Percentiles rank a stretch among this genome's conserved stretches.
Evolutionary conservation across 2,329 filamentous ascomycete genomes (phyloP).

Genomic region (Fusarium proliferatum): DNA sequence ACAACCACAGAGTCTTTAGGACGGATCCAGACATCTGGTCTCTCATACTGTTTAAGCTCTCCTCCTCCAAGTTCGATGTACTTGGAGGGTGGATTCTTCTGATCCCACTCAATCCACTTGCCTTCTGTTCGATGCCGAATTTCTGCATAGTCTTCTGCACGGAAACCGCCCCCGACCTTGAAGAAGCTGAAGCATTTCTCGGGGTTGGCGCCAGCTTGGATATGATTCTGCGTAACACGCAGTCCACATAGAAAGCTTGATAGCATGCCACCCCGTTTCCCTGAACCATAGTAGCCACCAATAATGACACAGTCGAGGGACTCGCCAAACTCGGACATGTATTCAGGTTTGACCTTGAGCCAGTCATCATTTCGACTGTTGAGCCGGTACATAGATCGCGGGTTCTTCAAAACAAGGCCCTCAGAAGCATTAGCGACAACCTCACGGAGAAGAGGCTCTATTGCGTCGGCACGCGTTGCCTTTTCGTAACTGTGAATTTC

Average conservation of each 20-base stretch:
- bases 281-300: conserved; percentile 92
- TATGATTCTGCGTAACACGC: conserved; percentile 76
- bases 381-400: conserved; percentile 83
- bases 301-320: conserved; percentile 90
- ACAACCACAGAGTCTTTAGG: conserved; percentile 89
- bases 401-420: conserved; percentile 93
- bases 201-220: conserved; percentile 67
- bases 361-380: conserved; percentile 95
- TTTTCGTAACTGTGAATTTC: conserved; percentile 82
- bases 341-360: conserved; percentile 99
- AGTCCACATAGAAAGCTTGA: conserved; percentile 93
- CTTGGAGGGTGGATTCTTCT: conserved; percentile 77
- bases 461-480: conserved; percentile 74
- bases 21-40: conserved; percentile 92
- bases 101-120: conserved; percentile 91
- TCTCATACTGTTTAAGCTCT: conserved; percentile 75
- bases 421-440: conserved; percentile 90
- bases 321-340: conserved; percentile 97
- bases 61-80: conserved; percentile 86
- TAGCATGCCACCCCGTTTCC: conserved; percentile 81
- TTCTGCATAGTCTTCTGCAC: conserved; percentile 83
- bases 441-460: conserved; percentile 82
- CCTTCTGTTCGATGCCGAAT: conserved; percentile 87
- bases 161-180: conserved; percentile 96
- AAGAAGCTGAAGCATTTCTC: conserved; percentile 94